phyloP scores from a whole-genome alignment of 208 protist genomes.

The Endotrypanum monterogeii region DNA sequence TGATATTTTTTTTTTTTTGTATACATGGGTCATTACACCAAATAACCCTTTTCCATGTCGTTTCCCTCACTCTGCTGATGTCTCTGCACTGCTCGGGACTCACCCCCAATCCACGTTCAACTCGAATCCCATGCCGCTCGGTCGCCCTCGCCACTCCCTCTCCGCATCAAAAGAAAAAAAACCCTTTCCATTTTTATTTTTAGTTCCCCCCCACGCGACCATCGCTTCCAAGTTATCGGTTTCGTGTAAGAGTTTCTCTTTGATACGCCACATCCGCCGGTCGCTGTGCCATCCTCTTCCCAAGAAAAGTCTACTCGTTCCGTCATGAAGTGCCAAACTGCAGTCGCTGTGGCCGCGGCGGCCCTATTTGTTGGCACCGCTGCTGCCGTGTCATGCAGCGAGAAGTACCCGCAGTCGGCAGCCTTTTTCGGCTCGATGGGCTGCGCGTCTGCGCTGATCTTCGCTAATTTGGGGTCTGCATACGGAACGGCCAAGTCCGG shows the following conservation, averaged over 20 bases:
- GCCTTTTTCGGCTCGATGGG: conserved; percentile 97
- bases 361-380: conserved; percentile 33
- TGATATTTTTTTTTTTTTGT: neutral
- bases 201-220: neutral
- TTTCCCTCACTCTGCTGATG: neutral
- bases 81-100: neutral
- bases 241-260: neutral
- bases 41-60: neutral
- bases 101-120: neutral
- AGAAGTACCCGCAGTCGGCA: conserved; percentile 86
- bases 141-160: neutral
- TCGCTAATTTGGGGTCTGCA: conserved; percentile 96
- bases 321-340: conserved; percentile 25
- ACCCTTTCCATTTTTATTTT: neutral
- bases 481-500: conserved; percentile 99
- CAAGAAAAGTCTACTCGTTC: conserved; percentile 1
- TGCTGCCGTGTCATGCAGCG: conserved; percentile 57
- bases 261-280: conserved; percentile 4
- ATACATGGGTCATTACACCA: no score
- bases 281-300: conserved; percentile 5
- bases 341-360: conserved; percentile 22
- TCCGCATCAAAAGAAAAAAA: neutral
- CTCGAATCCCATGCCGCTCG: neutral
- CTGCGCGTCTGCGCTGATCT: conserved; percentile 87
- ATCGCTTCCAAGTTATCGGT: neutral